A percentile compares a stretch with the other conserved stretches of the same genome.
phyloP scores from a whole-genome alignment of 768 basidiomycete genomes.

The Psilocybe azurescens region DNA sequence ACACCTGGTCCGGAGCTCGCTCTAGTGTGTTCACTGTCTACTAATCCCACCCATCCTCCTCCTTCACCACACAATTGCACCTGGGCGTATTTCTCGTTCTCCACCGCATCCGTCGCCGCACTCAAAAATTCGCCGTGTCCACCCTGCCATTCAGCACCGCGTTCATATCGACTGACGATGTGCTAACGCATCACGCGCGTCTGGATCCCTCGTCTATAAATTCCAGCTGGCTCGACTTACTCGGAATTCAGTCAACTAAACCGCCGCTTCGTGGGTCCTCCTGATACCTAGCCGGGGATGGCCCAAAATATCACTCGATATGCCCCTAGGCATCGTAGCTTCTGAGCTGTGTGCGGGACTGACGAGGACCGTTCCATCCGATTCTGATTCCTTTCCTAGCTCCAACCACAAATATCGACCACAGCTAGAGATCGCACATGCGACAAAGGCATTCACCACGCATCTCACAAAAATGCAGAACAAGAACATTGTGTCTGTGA shows the following conservation, averaged over 20 bases:
- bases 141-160: conserved; percentile 12
- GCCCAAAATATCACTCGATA: conserved; percentile 30
- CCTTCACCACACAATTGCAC: conserved; percentile 12
- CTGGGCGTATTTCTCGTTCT: conserved; percentile 27
- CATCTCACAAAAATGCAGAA: conserved; percentile 14
- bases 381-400: too few species aligned
- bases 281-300: conserved; percentile 27
- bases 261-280: conserved; percentile 27
- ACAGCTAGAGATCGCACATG: too few species aligned
- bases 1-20: conserved; percentile 12
- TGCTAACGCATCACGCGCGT: conserved; percentile 28
- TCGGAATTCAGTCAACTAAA: too few species aligned
- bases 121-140: conserved; percentile 26
- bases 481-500: conserved; percentile 20
- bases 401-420: too few species aligned
- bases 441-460: neutral
- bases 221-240: too few species aligned
- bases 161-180: conserved; percentile 34
- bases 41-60: neutral
- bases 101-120: conserved; percentile 14
- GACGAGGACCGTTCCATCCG: neutral
- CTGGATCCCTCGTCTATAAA: conserved; percentile 27
- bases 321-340: conserved; percentile 28
- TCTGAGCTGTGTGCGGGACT: conserved; percentile 27
- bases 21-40: neutral